Percentiles rank a stretch among this genome's conserved stretches.
Conservation (phyloP, 2,329 filamentous ascomycete species). For the Metarhizium anisopliae region DNA sequence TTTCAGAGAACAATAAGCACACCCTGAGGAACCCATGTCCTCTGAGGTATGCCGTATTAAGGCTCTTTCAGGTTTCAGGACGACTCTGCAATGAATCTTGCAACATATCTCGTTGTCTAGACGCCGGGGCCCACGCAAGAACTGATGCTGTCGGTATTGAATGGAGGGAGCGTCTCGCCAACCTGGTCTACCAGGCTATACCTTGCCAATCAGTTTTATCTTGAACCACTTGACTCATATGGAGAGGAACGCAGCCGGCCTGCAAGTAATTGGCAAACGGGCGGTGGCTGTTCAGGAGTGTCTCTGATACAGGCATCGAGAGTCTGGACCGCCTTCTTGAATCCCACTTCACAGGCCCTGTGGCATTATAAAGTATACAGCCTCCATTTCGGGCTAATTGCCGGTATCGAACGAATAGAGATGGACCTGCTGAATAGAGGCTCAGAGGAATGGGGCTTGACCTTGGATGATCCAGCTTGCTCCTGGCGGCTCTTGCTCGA, state of each 20-base stretch:
- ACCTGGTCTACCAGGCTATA: too few species aligned
- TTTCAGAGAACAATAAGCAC: background rate
- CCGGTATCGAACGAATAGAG: background rate
- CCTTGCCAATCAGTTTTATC: too few species aligned
- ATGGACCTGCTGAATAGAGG: background rate
- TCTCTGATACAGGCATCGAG: too few species aligned
- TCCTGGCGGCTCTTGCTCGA: background rate
- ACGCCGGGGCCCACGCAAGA: too few species aligned
- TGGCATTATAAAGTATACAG: background rate
- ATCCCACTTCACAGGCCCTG: too few species aligned
- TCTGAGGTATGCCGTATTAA: background rate
- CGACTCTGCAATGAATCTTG: background rate
- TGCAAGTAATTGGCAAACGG: too few species aligned
- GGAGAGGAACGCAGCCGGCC: too few species aligned
- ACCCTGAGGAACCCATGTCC: background rate
- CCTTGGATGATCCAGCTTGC: background rate
- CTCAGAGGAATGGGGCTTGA: background rate
- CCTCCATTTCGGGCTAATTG: background rate
- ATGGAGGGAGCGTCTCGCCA: too few species aligned
- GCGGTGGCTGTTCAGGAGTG: too few species aligned
- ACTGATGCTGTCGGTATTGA: too few species aligned
- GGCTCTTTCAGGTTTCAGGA: background rate
- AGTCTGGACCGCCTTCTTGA: too few species aligned
- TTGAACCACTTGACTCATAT: too few species aligned
- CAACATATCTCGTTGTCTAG: background rate